Conservation (phyloP, 2,329 filamentous ascomycete species). For the Neonectria ditissima region DNA sequence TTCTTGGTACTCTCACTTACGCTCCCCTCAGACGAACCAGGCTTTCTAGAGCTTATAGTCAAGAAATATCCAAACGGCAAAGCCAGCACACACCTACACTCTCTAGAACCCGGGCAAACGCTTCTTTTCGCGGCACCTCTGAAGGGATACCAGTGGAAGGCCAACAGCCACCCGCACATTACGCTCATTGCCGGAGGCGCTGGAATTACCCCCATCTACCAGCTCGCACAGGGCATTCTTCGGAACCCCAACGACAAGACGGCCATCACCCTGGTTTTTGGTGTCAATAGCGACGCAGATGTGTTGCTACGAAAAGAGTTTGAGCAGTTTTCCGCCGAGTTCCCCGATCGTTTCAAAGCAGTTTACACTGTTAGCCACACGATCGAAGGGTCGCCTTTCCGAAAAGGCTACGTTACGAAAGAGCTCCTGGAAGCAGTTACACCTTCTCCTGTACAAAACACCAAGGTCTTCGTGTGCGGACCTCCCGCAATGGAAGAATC, state of each 20-base stretch:
- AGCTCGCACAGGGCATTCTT: conserved; percentile 72
- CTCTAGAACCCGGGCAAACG: conserved; percentile 69
- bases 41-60: conserved; percentile 72
- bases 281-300: conserved; percentile 73
- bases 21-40: conserved; percentile 59
- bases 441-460: conserved; percentile 49
- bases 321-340: conserved; percentile 61
- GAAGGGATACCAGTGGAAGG: conserved; percentile 65
- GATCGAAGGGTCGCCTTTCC: conserved; percentile 53
- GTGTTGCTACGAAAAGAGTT: conserved; percentile 68
- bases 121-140: conserved; percentile 69
- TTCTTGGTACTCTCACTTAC: conserved; percentile 36
- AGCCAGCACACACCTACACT: conserved; percentile 74
- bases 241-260: conserved; percentile 71
- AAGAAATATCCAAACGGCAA: conserved; percentile 77
- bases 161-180: conserved; percentile 63
- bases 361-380: conserved; percentile 68
- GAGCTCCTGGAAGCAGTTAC: conserved; percentile 65
- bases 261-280: conserved; percentile 72
- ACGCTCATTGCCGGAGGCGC: conserved; percentile 77
- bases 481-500: conserved; percentile 74
- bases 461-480: conserved; percentile 76
- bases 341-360: conserved; percentile 67
- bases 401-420: conserved; percentile 69
- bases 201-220: conserved; percentile 78